Conservation (phyloP, 495 filamentous ascomycete species). For the Talaromyces trachyspermus region DNA sequence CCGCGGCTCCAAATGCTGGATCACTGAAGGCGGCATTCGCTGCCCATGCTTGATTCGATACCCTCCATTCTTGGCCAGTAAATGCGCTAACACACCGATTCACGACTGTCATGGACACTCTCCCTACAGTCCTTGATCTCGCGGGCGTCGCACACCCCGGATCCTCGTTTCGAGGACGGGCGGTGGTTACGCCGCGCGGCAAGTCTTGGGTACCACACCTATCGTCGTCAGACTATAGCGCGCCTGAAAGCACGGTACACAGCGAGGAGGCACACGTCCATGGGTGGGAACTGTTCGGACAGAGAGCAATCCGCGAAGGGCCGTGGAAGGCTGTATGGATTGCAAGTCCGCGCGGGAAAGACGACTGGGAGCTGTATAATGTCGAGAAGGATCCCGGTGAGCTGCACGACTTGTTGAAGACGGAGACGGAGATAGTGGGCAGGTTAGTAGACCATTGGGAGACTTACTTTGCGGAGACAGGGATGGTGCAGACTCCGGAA, state of each 20-base stretch:
- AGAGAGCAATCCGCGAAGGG: conserved; percentile 12
- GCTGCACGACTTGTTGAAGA: conserved; percentile 13
- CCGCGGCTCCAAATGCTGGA: too few relatives aligned
- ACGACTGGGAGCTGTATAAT: conserved; percentile 18
- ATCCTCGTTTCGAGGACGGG: conserved; percentile 46
- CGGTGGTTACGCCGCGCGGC: conserved; percentile 54
- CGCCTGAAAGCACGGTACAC: too few relatives aligned
- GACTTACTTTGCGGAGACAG: conserved; percentile 4
- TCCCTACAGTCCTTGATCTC: conserved; percentile 53
- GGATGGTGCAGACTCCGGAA: too few relatives aligned
- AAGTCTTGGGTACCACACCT: conserved; percentile 15
- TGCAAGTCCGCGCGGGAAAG: conserved; percentile 12
- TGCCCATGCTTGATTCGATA: too few relatives aligned
- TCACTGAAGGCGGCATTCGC: too few relatives aligned
- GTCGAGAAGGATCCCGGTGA: conserved; percentile 13
- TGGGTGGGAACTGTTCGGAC: conserved; percentile 17
- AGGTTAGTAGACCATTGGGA: conserved; percentile 11
- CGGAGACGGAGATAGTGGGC: conserved; percentile 10
- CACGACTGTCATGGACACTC: conserved; percentile 51
- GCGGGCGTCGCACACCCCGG: conserved; percentile 47
- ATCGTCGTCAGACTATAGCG: too few relatives aligned
- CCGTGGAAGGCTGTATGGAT: conserved; percentile 16
- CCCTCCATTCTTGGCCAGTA: too few relatives aligned
- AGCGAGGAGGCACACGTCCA: conserved; percentile 5
- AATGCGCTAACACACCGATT: conserved; percentile 18